Conservation (phyloP, 140 eudicot species). For the Anethum foeniculum region DNA sequence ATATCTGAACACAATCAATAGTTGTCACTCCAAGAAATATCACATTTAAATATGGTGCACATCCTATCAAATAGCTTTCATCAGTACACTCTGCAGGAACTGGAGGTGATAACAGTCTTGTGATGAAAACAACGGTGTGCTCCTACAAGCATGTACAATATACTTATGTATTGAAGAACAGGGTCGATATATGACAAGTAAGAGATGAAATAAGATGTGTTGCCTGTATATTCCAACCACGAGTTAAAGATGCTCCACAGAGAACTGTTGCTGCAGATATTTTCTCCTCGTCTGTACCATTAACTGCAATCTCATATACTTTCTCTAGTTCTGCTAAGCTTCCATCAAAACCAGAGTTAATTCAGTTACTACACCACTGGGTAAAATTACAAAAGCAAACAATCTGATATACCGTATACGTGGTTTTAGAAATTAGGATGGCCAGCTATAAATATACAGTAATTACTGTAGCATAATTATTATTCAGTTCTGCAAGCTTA, state of each 20-base stretch:
- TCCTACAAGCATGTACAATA: conserved; percentile 47
- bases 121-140: conserved; percentile 55
- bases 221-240: conserved; percentile 99
- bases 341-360: conserved; percentile 60
- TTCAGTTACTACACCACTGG: conserved; percentile 45
- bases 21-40: conserved; percentile 76
- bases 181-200: neutral
- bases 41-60: conserved; percentile 71
- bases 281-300: conserved; percentile 83
- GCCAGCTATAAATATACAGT: neutral
- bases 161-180: neutral
- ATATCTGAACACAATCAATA: conserved; percentile 71
- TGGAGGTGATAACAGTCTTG: conserved; percentile 77
- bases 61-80: conserved; percentile 69
- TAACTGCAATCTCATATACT: conserved; percentile 70
- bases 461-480: neutral
- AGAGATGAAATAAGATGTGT: neutral
- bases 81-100: conserved; percentile 63
- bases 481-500: neutral
- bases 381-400: conserved; percentile 15
- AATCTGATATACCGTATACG: conserved; percentile 21
- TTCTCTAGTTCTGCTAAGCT: conserved; percentile 96
- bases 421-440: neutral
- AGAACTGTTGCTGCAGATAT: conserved; percentile 73
- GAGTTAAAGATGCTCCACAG: conserved; percentile 87